Conservation (phyloP, 345 rosid species). For the Abelmoschus esculentus region DNA sequence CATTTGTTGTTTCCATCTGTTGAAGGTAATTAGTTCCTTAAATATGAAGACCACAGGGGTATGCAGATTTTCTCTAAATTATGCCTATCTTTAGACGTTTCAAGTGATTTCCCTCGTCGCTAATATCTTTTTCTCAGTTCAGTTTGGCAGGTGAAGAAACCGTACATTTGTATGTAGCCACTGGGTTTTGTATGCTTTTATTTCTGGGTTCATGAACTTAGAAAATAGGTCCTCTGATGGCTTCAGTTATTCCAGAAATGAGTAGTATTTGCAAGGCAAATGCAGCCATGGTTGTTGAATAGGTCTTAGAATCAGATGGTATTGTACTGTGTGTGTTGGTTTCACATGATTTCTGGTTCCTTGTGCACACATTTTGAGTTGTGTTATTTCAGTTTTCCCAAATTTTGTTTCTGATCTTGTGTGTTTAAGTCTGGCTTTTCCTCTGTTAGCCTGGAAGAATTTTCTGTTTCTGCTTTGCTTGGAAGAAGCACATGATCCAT, state of each 20-base stretch:
- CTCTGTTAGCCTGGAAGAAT: too few species aligned
- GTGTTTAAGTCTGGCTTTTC: too few species aligned
- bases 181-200: neutral
- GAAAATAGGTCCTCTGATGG: neutral
- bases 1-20: neutral
- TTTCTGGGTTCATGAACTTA: neutral
- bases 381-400: too few species aligned
- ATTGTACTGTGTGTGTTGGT: too few species aligned
- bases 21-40: neutral
- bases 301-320: too few species aligned
- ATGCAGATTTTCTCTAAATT: neutral
- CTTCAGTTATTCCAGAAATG: neutral
- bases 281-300: too few species aligned
- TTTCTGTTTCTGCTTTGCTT: too few species aligned
- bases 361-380: too few species aligned
- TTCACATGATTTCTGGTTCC: too few species aligned
- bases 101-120: neutral
- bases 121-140: constrained; percentile 2
- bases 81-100: neutral
- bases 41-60: neutral
- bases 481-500: too few species aligned
- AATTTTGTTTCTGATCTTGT: too few species aligned
- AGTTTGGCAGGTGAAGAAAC: constrained; percentile 10
- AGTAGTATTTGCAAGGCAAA: neutral
- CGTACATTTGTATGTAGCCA: neutral